Evolutionary conservation across 2,329 filamentous ascomycete genomes (phyloP).

Genomic region (Botrytis elliptica): DNA sequence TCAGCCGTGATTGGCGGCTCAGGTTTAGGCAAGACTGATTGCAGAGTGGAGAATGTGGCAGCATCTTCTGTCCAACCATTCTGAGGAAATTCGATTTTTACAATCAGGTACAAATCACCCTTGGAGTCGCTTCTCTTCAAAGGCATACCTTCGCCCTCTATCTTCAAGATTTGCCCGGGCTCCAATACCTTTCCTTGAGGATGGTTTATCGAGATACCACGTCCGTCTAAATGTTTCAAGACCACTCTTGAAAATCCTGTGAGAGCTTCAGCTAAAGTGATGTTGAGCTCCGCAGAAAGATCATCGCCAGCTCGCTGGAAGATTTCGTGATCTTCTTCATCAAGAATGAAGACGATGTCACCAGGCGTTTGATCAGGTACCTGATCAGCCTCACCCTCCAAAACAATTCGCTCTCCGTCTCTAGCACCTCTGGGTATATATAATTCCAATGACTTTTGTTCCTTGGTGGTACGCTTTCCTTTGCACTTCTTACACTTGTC

Average conservation of each 20-base stretch:
- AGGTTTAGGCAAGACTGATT: slow-evolving; percentile 70
- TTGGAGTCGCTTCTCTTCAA: slow-evolving; percentile 78
- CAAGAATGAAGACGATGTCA: slow-evolving; percentile 86
- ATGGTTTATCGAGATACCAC: slow-evolving; percentile 80
- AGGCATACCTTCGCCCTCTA: slow-evolving; percentile 92
- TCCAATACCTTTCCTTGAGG: slow-evolving; percentile 78
- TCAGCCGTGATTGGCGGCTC: slow-evolving; percentile 58
- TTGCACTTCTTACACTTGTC: slow-evolving; percentile 99
- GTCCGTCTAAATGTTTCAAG: slow-evolving; percentile 86
- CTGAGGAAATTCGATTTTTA: slow-evolving; percentile 86
- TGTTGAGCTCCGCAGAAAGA: slow-evolving; percentile 74
- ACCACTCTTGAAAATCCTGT: slow-evolving; percentile 89
- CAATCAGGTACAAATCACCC: slow-evolving; percentile 83
- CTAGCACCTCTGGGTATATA: slow-evolving; percentile 88
- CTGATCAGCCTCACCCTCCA: slow-evolving; percentile 94
- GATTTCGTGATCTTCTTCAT: slow-evolving; percentile 75
- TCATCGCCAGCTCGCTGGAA: slow-evolving; percentile 85
- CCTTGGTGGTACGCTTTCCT: slow-evolving; percentile 79
- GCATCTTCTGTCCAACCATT: slow-evolving; percentile 78
- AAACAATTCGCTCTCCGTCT: slow-evolving; percentile 84
- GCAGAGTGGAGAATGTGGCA: slow-evolving; percentile 66
- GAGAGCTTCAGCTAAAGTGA: slow-evolving; percentile 81
- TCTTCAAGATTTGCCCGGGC: slow-evolving; percentile 81
- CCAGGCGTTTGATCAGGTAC: slow-evolving; percentile 84
- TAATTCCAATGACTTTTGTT: slow-evolving; percentile 92